Evolutionary conservation across 139 green algal genomes (phyloP), one percentile per base, ranked within the genome.

Genomic region (Desmodesmus armatus): DNA sequence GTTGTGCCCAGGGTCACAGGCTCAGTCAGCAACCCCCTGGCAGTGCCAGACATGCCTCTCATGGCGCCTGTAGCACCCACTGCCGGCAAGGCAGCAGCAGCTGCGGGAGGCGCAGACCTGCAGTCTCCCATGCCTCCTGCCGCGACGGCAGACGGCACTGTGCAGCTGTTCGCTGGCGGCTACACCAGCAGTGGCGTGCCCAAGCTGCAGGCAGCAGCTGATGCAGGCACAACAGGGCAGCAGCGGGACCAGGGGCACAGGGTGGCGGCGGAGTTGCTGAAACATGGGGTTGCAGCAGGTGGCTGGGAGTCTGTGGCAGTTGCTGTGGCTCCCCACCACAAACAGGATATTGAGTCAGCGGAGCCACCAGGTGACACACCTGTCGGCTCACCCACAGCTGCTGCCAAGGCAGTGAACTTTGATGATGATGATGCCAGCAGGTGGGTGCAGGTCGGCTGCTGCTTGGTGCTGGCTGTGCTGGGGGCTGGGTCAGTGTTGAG

Each of bases 161-260:
- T 82, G 62, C 76, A 82, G 53, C 55, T 77, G 69, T 25, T 23
- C 2, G 9, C 69, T 6, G 53, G 33, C 31, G 35, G 35, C 65
- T n/a, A 17, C 7, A 33, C 31, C 1, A 17, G 13, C 43, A 33
- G 41, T 25, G 65, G 27, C 33, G 35, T n/a, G 33, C 31, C 35
- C 31, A 17, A 72, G 69, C 69, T 53, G 15, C 3, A 40, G 69
- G 29, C 43, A 55, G 69, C 37, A 5, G 39, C 33, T 33, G 69
- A 53, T 58, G 39, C 53, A 3, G 13, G 23, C 69, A 58, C 13
- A 27, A 11, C 69, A 55, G 39, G 70, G 51, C 51, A 82, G 19
- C 74, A 82, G 51, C 73, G 33, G 49, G 15, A 78, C 6, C 71
- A 78, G 43, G 49, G 70, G 43, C 72, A 79, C 3, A 5, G 25